Evolutionary conservation across 768 basidiomycete genomes (phyloP).

Genomic region (Rubroboletus satanas): DNA sequence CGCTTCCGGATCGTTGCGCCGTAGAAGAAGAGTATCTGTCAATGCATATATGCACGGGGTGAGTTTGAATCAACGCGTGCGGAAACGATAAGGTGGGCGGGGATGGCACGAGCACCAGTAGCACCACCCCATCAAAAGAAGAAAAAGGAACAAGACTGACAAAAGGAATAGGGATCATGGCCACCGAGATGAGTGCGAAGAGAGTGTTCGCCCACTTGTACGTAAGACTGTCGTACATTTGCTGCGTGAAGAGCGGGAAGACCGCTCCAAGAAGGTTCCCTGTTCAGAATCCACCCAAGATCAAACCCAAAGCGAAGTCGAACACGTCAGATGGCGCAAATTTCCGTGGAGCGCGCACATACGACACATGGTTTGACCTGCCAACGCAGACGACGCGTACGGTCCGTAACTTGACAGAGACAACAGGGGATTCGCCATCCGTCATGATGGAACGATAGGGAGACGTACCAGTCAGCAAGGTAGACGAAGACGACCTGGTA

Average conservation of each 20-base stretch:
- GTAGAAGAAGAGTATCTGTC: conserved; percentile 30
- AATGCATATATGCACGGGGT: background rate
- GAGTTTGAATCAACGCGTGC: background rate
- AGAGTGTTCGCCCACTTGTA: conserved; percentile 61
- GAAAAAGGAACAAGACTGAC: conserved; percentile 31
- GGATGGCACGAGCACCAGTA: background rate
- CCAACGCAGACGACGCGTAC: conserved; percentile 66
- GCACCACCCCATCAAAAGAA: background rate
- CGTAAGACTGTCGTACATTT: conserved; percentile 53
- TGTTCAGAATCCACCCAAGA: conserved; percentile 15
- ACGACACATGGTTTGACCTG: conserved; percentile 62
- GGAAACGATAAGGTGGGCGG: background rate
- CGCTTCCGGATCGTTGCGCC: conserved; percentile 32
- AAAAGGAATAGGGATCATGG: conserved; percentile 60
- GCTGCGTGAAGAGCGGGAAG: conserved; percentile 61
- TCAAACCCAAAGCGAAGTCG: conserved; percentile 17
- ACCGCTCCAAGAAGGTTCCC: conserved; percentile 48
- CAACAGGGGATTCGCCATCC: background rate
- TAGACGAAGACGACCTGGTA: conserved; percentile 60
- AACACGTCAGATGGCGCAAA: conserved; percentile 4
- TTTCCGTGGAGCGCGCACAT: conserved; percentile 18
- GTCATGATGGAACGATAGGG: background rate
- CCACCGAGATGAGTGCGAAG: conserved; percentile 47
- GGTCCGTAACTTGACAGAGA: conserved; percentile 42
- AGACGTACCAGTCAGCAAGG: conserved; percentile 56